Conservation (phyloP, 2,329 filamentous ascomycete species). For the Penicillium sp. region DNA sequence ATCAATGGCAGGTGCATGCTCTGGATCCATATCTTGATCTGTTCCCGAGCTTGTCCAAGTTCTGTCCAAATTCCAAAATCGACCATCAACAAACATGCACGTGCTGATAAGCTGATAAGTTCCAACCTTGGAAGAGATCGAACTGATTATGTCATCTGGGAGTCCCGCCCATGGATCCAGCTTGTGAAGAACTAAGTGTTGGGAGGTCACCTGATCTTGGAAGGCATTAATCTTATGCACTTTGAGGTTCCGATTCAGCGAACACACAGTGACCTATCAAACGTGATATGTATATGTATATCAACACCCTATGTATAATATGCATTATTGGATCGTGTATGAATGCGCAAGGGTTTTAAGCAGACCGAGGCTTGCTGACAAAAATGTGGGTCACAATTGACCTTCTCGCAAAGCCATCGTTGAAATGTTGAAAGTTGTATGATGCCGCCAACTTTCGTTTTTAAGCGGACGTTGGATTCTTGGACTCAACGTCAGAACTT, state of each 20-base stretch:
- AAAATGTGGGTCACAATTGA: neutral
- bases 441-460: neutral
- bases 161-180: too few relatives aligned
- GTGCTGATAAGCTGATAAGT: constrained; percentile 1
- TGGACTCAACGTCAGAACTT: neutral
- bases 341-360: neutral
- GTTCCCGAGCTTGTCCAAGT: neutral
- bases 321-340: neutral
- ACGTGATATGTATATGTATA: neutral
- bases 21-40: neutral
- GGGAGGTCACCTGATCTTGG: too few relatives aligned
- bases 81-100: constrained; percentile 4
- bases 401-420: neutral
- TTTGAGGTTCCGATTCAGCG: neutral
- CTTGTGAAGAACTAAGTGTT: too few relatives aligned
- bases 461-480: neutral
- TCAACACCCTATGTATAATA: too few relatives aligned
- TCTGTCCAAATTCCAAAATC: neutral
- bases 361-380: neutral
- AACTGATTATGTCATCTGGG: neutral
- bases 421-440: neutral
- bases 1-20: neutral
- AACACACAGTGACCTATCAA: neutral
- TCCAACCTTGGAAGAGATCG: too few relatives aligned
- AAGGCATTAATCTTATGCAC: too few relatives aligned